Evolutionary conservation across 805 yeast genomes (phyloP).

Genomic region (Kodamaea laetipori): DNA sequence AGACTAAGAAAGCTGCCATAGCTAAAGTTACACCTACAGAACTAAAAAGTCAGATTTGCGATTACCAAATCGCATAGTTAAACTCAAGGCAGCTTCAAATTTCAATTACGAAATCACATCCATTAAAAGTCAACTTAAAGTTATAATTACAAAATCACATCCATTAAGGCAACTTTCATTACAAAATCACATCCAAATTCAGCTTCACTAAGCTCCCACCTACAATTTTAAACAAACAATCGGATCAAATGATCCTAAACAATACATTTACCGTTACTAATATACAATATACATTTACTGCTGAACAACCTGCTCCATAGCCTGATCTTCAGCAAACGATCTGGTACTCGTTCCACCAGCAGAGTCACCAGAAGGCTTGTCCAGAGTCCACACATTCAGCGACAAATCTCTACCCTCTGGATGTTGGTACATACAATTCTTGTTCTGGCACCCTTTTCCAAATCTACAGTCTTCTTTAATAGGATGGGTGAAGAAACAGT

Average conservation of each 20-base stretch:
- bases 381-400: conserved; percentile 36
- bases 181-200: too few relatives aligned
- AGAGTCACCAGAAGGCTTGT: conserved; percentile 5
- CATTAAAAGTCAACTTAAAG: too few relatives aligned
- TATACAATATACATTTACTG: conserved; percentile 13
- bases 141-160: too few relatives aligned
- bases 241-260: conserved; percentile 2
- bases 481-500: conserved; percentile 85
- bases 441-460: conserved; percentile 73
- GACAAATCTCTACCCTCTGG: conserved; percentile 67
- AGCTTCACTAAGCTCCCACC: too few relatives aligned
- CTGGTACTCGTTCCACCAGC: conserved; percentile 54
- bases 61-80: too few relatives aligned
- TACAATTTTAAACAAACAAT: too few relatives aligned
- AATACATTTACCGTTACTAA: neutral
- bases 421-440: conserved; percentile 71
- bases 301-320: conserved; percentile 52
- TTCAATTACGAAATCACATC: too few relatives aligned
- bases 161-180: too few relatives aligned
- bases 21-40: too few relatives aligned
- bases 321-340: conserved; percentile 74
- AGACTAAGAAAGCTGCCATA: too few relatives aligned
- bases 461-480: conserved; percentile 77
- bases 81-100: too few relatives aligned
- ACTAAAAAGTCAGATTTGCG: too few relatives aligned